Base-by-base conservation (phyloP, 75 land plant genomes). In the Picea glauca region DNA sequence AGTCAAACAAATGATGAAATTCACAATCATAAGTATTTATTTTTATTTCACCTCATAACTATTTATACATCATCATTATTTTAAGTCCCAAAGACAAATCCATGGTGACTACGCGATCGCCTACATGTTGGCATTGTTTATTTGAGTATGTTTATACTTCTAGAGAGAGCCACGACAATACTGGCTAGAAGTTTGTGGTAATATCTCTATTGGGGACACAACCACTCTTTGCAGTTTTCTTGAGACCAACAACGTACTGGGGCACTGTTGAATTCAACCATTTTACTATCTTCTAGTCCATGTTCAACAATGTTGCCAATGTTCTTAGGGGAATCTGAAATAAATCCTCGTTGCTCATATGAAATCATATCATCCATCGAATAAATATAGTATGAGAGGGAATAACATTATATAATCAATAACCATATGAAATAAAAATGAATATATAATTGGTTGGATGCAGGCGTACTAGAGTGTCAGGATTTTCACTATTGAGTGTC, bases 401-500 rank as follows among this genome's bases (percentile, higher is more conserved):
- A 0, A 58, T 13, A 2, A 58, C 20, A 59, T 18, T 17, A 13
- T 15, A 3, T 17, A 0, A 26, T 26, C 26, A 13, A 59, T 2
- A 35, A 35, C 38, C 3, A 35, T 35, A 0, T 35, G 3, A 35
- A 1, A 3, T 35, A 1, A 35, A 35, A 35, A 35, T 3, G 38
- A 35, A 35, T 1, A 35, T 35, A 35, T 1, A 1, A 35, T 35
- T 35, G 38, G 1, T 3, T 35, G 26, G 26, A 26, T 26, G 26
- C 26, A 59, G 3, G 18, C 67, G 14, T 78, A 78, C 79, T 13
- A 65, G 74, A 14, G 79, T 76, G 12, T 79, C 81, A 17, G 78
- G 78, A 26, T 79, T 58, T 57, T 79, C 56, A 31, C 78, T 79
- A 35, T 79, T 79, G 18, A 79, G 58, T 50, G 81, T 78, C 0